phyloP scores from a whole-genome alignment of 805 yeast species.

The Cyberlindnera meyerae region DNA sequence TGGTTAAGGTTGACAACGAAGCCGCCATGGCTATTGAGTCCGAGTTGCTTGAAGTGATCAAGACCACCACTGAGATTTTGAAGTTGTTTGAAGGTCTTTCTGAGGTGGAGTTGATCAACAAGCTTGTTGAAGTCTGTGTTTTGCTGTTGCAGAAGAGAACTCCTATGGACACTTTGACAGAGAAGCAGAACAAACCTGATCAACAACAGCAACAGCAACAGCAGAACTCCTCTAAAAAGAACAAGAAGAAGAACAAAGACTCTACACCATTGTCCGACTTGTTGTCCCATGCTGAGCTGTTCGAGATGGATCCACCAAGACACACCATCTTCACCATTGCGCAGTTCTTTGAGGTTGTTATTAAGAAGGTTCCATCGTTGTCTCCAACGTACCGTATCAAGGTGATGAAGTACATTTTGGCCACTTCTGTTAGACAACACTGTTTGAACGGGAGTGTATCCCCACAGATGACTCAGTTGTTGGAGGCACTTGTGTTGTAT shows the following conservation, averaged over 20 bases:
- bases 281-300: slow-evolving; percentile 58
- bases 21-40: slow-evolving; percentile 28
- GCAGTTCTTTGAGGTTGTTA: slow-evolving; percentile 43
- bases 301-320: slow-evolving; percentile 38
- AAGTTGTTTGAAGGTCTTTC: slow-evolving; percentile 34
- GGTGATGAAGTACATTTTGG: slow-evolving; percentile 43
- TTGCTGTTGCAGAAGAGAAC: slow-evolving; percentile 32
- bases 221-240: slow-evolving; percentile 27
- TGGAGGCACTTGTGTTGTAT: slow-evolving; percentile 55
- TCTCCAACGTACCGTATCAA: slow-evolving; percentile 61
- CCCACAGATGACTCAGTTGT: slow-evolving; percentile 30
- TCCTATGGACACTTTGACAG: slow-evolving; percentile 26
- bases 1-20: slow-evolving; percentile 35
- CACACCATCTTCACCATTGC: slow-evolving; percentile 29
- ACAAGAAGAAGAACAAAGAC: slow-evolving; percentile 38
- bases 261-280: slow-evolving; percentile 60
- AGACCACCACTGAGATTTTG: slow-evolving; percentile 25
- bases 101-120: slow-evolving; percentile 49
- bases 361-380: slow-evolving; percentile 43
- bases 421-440: slow-evolving; percentile 32
- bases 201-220: slow-evolving; percentile 26
- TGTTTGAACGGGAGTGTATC: slow-evolving; percentile 27
- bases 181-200: slow-evolving; percentile 27
- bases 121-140: slow-evolving; percentile 55
- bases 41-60: slow-evolving; percentile 30